Conservation (phyloP, 1,139 yeast species). For the Saccharomyces hybrid region DNA sequence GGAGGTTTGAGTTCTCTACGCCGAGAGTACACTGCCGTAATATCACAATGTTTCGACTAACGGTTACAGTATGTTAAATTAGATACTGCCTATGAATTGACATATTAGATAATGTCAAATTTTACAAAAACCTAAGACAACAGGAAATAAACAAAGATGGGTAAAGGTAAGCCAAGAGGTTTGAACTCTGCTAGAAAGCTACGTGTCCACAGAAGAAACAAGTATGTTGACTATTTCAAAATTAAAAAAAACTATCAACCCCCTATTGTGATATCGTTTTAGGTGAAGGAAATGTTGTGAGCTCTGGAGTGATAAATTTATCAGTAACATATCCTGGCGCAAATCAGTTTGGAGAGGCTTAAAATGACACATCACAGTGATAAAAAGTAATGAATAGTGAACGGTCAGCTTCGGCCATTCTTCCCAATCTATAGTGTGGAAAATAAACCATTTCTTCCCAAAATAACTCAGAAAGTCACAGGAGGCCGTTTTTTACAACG, state of each 20-base stretch:
- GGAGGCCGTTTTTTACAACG: background rate
- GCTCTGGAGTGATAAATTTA: background rate
- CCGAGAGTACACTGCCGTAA: background rate
- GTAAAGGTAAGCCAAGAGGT: slow-evolving; percentile 46
- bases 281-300: background rate
- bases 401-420: background rate
- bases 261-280: background rate
- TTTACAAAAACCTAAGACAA: slow-evolving; percentile 3
- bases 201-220: slow-evolving; percentile 99
- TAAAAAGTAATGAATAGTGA: too few relatives aligned
- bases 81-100: background rate
- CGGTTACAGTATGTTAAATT: background rate
- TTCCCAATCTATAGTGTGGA: background rate
- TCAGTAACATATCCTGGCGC: too few relatives aligned
- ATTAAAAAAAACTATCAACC: background rate
- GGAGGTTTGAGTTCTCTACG: background rate
- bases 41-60: background rate
- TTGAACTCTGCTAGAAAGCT: slow-evolving; percentile 99
- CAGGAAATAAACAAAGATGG: slow-evolving; percentile 31
- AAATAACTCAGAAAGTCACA: background rate
- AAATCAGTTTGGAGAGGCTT: too few relatives aligned
- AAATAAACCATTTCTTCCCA: background rate
- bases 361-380: background rate
- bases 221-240: slow-evolving; percentile 36
- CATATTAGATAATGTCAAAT: background rate